phyloP scores from a whole-genome alignment of 202 grass and related monocot species.

The Miscanthus sacchariflorus region DNA sequence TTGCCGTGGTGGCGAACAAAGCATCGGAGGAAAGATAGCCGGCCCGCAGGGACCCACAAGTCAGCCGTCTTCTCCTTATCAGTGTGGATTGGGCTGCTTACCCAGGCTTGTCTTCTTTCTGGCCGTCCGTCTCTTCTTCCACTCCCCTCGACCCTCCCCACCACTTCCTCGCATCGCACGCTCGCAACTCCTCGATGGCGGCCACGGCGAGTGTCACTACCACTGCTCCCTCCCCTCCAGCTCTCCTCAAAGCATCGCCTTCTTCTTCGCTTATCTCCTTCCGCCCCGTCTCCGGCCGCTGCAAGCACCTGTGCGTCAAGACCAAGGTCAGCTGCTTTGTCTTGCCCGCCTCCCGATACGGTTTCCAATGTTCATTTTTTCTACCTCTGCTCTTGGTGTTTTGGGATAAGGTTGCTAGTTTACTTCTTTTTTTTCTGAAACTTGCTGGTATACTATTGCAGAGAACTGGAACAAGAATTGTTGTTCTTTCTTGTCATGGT shows the following conservation, averaged over 20 bases:
- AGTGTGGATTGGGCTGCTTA: constrained; percentile 35
- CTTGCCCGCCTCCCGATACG: background rate
- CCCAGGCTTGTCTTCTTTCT: background rate
- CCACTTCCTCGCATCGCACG: background rate
- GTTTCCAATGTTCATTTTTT: background rate
- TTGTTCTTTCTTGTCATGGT: background rate
- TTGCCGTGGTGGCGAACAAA: background rate
- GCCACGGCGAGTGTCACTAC: constrained; percentile 46
- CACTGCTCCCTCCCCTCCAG: constrained; percentile 21
- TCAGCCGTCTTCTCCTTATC: constrained; percentile 24
- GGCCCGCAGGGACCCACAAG: background rate
- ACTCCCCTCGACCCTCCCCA: background rate
- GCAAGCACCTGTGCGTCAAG: constrained; percentile 51
- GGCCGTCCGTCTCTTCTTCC: constrained; percentile 35
- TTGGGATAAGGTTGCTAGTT: background rate
- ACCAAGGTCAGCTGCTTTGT: constrained; percentile 49
- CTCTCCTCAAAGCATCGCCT: constrained; percentile 26
- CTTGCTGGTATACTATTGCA: background rate
- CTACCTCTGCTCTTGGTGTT: background rate
- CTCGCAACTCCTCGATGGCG: constrained; percentile 35
- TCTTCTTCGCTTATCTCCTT: background rate
- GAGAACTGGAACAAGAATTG: background rate
- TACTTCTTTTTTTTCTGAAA: no score
- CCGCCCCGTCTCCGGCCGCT: constrained; percentile 47
- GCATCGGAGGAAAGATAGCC: background rate